Conservation (phyloP, 139 green algal species). For the Micromonas pusilla region DNA sequence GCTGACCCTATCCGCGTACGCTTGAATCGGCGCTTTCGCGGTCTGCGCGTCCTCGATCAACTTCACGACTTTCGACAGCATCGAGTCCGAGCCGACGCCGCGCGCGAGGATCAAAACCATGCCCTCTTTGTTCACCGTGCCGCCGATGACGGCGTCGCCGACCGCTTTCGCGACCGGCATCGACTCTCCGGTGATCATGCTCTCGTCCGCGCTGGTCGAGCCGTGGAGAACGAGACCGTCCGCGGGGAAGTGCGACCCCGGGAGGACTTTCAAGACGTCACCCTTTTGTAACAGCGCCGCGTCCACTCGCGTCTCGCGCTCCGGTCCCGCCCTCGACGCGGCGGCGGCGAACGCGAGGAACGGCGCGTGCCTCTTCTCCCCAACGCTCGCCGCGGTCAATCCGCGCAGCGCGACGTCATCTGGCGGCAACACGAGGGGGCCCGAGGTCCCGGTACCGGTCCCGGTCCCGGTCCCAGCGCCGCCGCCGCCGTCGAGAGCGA, state of each 20-base stretch:
- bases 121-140: conserved; percentile 55
- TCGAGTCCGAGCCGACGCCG: conserved; percentile 69
- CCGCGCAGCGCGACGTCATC: too few relatives aligned
- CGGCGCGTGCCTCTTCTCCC: neutral
- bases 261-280: conserved; percentile 15
- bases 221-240: conserved; percentile 41
- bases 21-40: conserved; percentile 85
- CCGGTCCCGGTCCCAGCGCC: too few relatives aligned
- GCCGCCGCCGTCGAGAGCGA: too few relatives aligned
- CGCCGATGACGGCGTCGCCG: conserved; percentile 72
- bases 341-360: neutral
- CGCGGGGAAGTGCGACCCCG: conserved; percentile 8
- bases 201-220: conserved; percentile 77
- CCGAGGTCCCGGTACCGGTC: too few relatives aligned
- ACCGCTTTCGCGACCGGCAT: conserved; percentile 62
- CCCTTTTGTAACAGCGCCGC: neutral
- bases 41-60: conserved; percentile 86
- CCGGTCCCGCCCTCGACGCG: neutral
- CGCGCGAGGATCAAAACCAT: conserved; percentile 67
- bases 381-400: neutral
- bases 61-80: conserved; percentile 77
- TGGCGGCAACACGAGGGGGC: too few relatives aligned
- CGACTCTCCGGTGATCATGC: conserved; percentile 92
- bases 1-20: conserved; percentile 49
- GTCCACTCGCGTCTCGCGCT: neutral